Percentiles rank a stretch among this genome's conserved stretches.
Conservation (phyloP, 805 yeast species). For the Candida incommunis region DNA sequence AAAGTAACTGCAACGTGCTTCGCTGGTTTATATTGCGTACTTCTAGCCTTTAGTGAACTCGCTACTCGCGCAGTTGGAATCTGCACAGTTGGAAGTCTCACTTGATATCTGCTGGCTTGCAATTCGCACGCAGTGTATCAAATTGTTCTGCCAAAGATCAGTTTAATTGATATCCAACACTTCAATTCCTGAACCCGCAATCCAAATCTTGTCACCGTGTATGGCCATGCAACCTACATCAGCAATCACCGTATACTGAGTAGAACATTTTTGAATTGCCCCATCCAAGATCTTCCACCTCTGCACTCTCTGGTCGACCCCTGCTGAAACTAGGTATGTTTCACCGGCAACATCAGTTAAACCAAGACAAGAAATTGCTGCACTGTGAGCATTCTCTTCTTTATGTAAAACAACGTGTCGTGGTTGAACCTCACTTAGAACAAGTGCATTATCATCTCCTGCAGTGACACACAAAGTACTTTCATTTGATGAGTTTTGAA, state of each 20-base stretch:
- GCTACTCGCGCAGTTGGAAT: too few species aligned
- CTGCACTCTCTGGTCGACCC: conserved; percentile 73
- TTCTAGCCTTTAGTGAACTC: too few species aligned
- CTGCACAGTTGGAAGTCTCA: too few species aligned
- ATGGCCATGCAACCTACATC: conserved; percentile 67
- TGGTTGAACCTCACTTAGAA: conserved; percentile 25
- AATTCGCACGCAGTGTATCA: neutral
- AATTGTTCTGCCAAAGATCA: too few species aligned
- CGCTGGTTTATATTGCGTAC: too few species aligned
- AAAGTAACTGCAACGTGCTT: too few species aligned
- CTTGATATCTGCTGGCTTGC: neutral
- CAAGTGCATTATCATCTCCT: conserved; percentile 83
- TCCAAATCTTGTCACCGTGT: neutral
- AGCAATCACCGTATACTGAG: conserved; percentile 52
- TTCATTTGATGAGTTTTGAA: conserved; percentile 6
- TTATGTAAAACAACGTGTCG: conserved; percentile 15
- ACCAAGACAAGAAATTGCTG: conserved; percentile 61
- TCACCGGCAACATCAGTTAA: conserved; percentile 30
- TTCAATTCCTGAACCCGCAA: conserved; percentile 11
- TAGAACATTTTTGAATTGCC: neutral
- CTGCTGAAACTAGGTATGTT: conserved; percentile 34
- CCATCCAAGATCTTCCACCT: conserved; percentile 38
- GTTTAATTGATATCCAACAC: conserved; percentile 6
- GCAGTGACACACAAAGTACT: conserved; percentile 44
- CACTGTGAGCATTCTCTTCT: conserved; percentile 55